Evolutionary conservation across 257 asterid genomes (phyloP).

Genomic region (Petrea volubilis): DNA sequence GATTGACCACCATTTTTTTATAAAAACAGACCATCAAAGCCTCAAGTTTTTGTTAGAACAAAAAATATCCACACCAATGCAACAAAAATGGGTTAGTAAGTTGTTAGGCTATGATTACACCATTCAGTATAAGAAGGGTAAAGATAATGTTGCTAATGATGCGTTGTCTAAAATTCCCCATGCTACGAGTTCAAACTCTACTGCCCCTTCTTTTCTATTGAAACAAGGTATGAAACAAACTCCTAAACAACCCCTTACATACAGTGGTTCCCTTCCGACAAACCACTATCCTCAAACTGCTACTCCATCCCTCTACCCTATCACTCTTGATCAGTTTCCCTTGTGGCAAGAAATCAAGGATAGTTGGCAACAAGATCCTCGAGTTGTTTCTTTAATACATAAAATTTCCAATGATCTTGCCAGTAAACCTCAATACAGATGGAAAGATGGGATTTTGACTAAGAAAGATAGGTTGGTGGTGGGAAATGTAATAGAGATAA

Average conservation of each 20-base stretch:
- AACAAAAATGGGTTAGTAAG: conserved; percentile 2
- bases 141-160: not conserved
- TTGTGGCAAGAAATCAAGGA: not conserved
- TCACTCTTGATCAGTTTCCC: too few relatives aligned
- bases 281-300: not conserved
- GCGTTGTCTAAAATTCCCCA: not conserved
- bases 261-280: too few relatives aligned
- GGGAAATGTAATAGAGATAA: not conserved
- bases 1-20: not conserved
- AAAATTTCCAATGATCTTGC: not conserved
- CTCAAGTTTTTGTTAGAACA: not conserved
- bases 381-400: not conserved
- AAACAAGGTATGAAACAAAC: too few relatives aligned
- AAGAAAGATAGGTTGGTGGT: not conserved
- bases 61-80: not conserved
- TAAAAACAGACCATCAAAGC: not conserved
- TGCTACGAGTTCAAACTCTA: too few relatives aligned
- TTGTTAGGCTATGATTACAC: conserved; percentile 6
- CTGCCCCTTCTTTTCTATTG: too few relatives aligned
- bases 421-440: not conserved
- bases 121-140: not conserved
- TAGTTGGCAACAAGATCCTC: too few relatives aligned
- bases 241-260: too few relatives aligned
- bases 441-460: not conserved
- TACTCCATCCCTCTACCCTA: not conserved